These are phyloP conservation scores for Macaranga tanarius DNA, from an alignment of 441 rosid genomes.

Conservation along the genomic window DNA sequence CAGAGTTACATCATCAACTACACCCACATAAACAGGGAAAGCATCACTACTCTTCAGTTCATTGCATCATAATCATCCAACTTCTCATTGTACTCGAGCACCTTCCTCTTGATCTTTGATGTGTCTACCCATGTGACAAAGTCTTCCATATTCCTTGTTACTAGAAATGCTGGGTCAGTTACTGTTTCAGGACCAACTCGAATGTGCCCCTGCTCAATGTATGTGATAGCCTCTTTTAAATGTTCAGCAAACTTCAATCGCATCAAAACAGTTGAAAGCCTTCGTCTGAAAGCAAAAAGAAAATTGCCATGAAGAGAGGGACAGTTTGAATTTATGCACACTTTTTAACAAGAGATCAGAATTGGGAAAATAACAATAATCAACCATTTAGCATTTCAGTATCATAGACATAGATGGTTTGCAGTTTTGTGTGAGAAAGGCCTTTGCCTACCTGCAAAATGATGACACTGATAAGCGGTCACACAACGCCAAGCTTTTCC, in stretches of 20 bases:
- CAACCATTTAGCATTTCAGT: background rate
- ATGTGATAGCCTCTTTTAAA: slow-evolving; percentile 83
- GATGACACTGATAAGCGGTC: slow-evolving; percentile 74
- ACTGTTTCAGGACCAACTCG: slow-evolving; percentile 92
- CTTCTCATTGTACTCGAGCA: slow-evolving; percentile 76
- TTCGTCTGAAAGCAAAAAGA: slow-evolving; percentile 49
- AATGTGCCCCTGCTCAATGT: slow-evolving; percentile 89
- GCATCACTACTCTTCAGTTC: slow-evolving; percentile 33
- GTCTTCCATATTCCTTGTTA: slow-evolving; percentile 92
- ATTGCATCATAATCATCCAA: slow-evolving; percentile 83
- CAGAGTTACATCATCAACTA: background rate
- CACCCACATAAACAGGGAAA: background rate
- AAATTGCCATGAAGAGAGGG: background rate
- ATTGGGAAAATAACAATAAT: background rate
- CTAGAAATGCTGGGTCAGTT: slow-evolving; percentile 84
- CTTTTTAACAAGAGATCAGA: background rate
- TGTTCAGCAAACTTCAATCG: slow-evolving; percentile 81
- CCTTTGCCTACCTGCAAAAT: slow-evolving; percentile 63
- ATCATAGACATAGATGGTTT: background rate
- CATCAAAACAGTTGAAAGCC: slow-evolving; percentile 69
- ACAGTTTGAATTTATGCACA: background rate
- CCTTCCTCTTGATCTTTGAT: slow-evolving; percentile 86
- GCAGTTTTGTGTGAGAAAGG: background rate
- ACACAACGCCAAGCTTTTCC: slow-evolving; percentile 88
- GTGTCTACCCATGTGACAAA: slow-evolving; percentile 95